Conservation (phyloP, 257 asterid species). For the Salvia miltiorrhiza region DNA sequence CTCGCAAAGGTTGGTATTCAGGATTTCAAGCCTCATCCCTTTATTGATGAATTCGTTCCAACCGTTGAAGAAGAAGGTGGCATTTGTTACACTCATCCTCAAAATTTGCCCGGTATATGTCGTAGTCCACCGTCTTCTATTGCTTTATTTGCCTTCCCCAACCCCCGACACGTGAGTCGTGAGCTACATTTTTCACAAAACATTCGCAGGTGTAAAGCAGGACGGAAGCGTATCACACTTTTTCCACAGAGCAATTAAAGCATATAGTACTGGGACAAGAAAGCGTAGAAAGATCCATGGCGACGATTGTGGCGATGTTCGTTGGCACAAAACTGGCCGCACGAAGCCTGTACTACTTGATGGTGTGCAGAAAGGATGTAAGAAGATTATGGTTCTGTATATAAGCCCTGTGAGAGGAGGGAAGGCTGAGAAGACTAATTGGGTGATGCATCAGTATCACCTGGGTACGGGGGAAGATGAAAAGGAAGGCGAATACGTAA, state of each 20-base stretch:
- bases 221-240: slow-evolving; percentile 91
- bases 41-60: slow-evolving; percentile 78
- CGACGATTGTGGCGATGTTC: slow-evolving; percentile 67
- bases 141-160: neutral
- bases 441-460: slow-evolving; percentile 99
- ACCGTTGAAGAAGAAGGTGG: slow-evolving; percentile 88
- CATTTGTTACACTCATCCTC: slow-evolving; percentile 95
- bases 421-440: slow-evolving; percentile 84
- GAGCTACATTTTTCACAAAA: neutral
- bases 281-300: slow-evolving; percentile 90
- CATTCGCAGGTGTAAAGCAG: slow-evolving; percentile 75
- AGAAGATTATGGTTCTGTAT: slow-evolving; percentile 94
- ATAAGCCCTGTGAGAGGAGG: slow-evolving; percentile 69
- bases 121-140: neutral
- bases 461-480: slow-evolving; percentile 88
- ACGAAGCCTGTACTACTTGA: slow-evolving; percentile 81
- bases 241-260: slow-evolving; percentile 92
- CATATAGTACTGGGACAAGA: slow-evolving; percentile 86
- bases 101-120: slow-evolving; percentile 71
- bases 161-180: neutral
- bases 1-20: slow-evolving; percentile 65
- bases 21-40: slow-evolving; percentile 61
- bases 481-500: slow-evolving; percentile 74
- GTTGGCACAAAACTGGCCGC: slow-evolving; percentile 98
- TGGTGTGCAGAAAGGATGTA: slow-evolving; percentile 88